Evolutionary conservation across 1,284 basidiomycete genomes (phyloP).

Genomic region (Coriolopsis trogii): DNA sequence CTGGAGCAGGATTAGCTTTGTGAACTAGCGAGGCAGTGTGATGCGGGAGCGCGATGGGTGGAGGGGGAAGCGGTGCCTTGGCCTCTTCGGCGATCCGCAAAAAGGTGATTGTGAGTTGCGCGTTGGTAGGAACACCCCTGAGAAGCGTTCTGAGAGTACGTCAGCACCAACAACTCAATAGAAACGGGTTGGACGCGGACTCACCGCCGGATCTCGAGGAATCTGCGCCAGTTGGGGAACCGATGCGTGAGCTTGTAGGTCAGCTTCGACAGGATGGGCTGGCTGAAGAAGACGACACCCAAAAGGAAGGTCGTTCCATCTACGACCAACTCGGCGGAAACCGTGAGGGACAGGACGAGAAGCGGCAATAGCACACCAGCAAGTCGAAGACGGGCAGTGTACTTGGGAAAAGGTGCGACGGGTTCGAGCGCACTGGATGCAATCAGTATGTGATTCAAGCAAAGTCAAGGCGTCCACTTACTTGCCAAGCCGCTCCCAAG

Average conservation of each 20-base stretch:
- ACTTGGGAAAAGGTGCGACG: slow-evolving; percentile 38
- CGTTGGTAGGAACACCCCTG: slow-evolving; percentile 56
- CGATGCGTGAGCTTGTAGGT: slow-evolving; percentile 42
- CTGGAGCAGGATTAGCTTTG: slow-evolving; percentile 8
- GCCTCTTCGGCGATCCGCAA: slow-evolving; percentile 49
- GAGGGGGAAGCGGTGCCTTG: slow-evolving; percentile 47
- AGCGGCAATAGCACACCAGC: slow-evolving; percentile 35
- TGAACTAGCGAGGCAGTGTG: slow-evolving; percentile 13
- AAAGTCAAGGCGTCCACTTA: slow-evolving; percentile 10
- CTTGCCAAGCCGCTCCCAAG: slow-evolving; percentile 43
- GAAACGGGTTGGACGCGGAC: slow-evolving; percentile 5
- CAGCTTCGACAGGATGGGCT: slow-evolving; percentile 46
- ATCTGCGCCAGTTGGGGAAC: slow-evolving; percentile 50
- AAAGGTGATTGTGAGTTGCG: slow-evolving; percentile 55
- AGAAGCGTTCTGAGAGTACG: slow-evolving; percentile 43
- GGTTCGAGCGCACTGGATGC: slow-evolving; percentile 37
- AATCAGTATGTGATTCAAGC: neutral
- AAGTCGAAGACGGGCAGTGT: slow-evolving; percentile 33
- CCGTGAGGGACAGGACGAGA: slow-evolving; percentile 40
- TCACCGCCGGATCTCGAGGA: slow-evolving; percentile 48
- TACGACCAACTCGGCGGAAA: slow-evolving; percentile 45
- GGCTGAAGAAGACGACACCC: slow-evolving; percentile 54
- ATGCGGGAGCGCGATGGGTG: slow-evolving; percentile 31
- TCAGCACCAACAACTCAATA: too few relatives aligned
- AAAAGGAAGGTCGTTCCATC: slow-evolving; percentile 44